Percentiles rank a stretch among this genome's conserved stretches.
phyloP scores from a whole-genome alignment of 2,329 filamentous ascomycete species.

The Ascochyta pisi region DNA sequence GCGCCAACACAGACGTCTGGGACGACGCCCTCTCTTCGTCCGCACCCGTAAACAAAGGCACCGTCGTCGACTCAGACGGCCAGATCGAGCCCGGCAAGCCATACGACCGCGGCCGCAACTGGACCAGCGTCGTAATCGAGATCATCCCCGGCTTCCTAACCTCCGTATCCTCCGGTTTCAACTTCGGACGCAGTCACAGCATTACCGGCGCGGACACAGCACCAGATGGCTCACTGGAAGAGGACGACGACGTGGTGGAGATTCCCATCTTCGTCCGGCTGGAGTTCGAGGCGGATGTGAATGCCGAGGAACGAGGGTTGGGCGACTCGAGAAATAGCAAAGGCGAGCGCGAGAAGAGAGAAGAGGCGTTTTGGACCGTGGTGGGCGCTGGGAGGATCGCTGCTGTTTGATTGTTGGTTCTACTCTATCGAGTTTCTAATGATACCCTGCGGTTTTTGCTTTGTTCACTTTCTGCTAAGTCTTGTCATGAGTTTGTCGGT shows the following conservation, averaged over 20 bases:
- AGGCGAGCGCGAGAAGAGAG: conserved; percentile 75
- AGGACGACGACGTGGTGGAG: conserved; percentile 74
- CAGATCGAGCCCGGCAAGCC: conserved; percentile 85
- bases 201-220: conserved; percentile 3
- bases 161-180: conserved; percentile 5
- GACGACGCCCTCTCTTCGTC: conserved; percentile 77
- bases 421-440: not conserved
- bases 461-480: too few species aligned
- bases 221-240: conserved; percentile 43
- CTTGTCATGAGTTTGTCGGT: too few species aligned
- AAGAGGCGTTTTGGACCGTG: conserved; percentile 95
- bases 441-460: conserved; percentile 6
- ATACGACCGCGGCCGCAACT: conserved; percentile 94
- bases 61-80: conserved; percentile 31
- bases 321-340: conserved; percentile 56
- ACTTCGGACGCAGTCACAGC: conserved; percentile 9
- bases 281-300: conserved; percentile 82
- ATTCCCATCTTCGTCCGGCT: conserved; percentile 93
- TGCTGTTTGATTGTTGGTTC: conserved; percentile 12
- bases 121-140: conserved; percentile 92
- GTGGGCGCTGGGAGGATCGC: conserved; percentile 83
- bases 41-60: conserved; percentile 44
- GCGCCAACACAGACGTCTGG: conserved; percentile 91
- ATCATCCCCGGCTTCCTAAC: conserved; percentile 68
- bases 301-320: conserved; percentile 57